Percentiles rank a stretch among this genome's conserved stretches.
phyloP scores from a whole-genome alignment of 2,329 filamentous ascomycete genomes.

The Malbranchea cinnamomea region DNA sequence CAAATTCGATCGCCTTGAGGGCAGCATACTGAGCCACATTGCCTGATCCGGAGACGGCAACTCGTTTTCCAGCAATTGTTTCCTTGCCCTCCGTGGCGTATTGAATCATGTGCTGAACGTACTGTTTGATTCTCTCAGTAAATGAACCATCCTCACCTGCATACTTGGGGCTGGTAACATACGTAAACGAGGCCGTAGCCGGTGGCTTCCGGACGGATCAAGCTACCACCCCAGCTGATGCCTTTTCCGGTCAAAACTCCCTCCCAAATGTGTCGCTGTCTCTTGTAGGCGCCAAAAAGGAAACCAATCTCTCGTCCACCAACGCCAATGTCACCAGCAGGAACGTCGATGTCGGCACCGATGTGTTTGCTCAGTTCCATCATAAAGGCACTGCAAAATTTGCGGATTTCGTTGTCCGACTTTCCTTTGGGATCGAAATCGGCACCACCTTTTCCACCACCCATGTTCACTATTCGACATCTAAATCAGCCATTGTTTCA shows the following conservation, averaged over 20 bases:
- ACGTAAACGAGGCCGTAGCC: constrained; percentile 91
- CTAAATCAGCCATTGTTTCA: too few species aligned
- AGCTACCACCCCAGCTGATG: constrained; percentile 74
- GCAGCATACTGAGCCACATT: constrained; percentile 98
- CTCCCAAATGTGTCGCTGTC: constrained; percentile 79
- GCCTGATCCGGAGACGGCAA: constrained; percentile 89
- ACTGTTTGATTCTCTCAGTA: constrained; percentile 29
- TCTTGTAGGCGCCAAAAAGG: constrained; percentile 88
- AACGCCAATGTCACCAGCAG: constrained; percentile 93
- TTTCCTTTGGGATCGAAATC: constrained; percentile 99
- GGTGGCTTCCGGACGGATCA: constrained; percentile 94
- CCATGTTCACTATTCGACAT: constrained; percentile 88
- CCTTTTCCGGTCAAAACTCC: constrained; percentile 96
- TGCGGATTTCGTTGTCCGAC: constrained; percentile 90
- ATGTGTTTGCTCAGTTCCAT: constrained; percentile 90
- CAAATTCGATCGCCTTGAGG: constrained; percentile 91
- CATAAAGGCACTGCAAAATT: constrained; percentile 96
- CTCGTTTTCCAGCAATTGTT: constrained; percentile 76
- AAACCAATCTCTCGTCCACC: constrained; percentile 83
- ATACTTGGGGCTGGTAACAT: constrained; percentile 14
- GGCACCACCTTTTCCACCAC: constrained; percentile 91
- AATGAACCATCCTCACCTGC: background rate
- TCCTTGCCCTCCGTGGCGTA: constrained; percentile 67
- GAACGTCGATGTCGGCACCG: constrained; percentile 87
- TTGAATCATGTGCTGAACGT: constrained; percentile 88